Evolutionary conservation across 192 early-diverging fungal species (phyloP).

Genomic region (Backusella morwellensis): DNA sequence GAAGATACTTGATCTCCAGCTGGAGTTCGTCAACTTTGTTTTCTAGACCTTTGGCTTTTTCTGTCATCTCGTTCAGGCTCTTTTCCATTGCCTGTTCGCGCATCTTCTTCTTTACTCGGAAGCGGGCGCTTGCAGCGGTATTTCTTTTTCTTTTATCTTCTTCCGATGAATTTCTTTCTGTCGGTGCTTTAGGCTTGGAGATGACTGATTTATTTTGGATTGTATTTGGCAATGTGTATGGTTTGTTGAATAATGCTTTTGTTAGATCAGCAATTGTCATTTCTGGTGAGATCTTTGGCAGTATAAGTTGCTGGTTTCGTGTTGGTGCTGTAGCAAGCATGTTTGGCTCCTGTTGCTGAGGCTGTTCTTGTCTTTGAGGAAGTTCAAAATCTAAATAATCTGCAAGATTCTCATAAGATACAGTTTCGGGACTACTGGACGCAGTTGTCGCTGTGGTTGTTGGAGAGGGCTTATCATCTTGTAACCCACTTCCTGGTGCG

Average conservation of each 20-base stretch:
- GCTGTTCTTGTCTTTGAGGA: background rate
- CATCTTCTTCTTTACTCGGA: constrained; percentile 92
- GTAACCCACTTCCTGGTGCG: constrained; percentile 40
- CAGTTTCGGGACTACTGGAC: background rate
- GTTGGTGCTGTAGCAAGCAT: background rate
- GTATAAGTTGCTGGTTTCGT: background rate
- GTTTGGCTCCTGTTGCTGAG: background rate
- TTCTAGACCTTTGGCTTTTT: constrained; percentile 70
- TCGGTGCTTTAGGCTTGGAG: background rate
- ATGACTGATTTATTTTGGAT: background rate
- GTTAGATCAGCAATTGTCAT: background rate
- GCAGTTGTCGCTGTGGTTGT: background rate
- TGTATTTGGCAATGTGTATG: background rate
- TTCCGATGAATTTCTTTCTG: constrained; percentile 35
- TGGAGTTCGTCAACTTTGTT: constrained; percentile 77
- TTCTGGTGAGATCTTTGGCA: constrained; percentile 3
- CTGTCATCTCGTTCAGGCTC: constrained; percentile 71
- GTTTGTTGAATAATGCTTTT: background rate
- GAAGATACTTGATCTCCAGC: constrained; percentile 87
- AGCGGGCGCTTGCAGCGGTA: constrained; percentile 92
- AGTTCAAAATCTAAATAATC: constrained; percentile 31
- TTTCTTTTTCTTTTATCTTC: constrained; percentile 91
- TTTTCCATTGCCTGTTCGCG: constrained; percentile 81
- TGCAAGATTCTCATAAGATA: constrained; percentile 22
- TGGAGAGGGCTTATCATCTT: constrained; percentile 13